phyloP scores from a whole-genome alignment of 768 basidiomycete genomes.

The Lactifluus pinguis region DNA sequence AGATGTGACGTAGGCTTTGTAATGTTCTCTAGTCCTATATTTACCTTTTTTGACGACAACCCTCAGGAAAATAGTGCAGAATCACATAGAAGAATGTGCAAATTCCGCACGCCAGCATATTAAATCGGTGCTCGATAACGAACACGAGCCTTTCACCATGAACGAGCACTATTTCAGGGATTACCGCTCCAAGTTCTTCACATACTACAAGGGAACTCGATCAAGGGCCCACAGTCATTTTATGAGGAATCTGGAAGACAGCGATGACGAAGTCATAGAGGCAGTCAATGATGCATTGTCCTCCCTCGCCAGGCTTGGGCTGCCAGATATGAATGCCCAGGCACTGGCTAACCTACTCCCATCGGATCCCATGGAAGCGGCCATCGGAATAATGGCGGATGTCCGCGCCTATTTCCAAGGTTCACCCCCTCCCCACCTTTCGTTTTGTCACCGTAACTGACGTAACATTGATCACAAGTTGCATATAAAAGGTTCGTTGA shows the following conservation, averaged over 20 bases:
- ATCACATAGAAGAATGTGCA: slow-evolving; percentile 3
- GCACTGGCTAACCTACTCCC: slow-evolving; percentile 43
- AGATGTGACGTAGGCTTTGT: slow-evolving; percentile 8
- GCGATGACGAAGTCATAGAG: not conserved
- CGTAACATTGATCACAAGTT: slow-evolving; percentile 25
- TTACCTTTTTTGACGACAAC: not conserved
- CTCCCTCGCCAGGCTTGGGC: slow-evolving; percentile 32
- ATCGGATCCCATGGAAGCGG: slow-evolving; percentile 43
- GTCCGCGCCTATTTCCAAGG: slow-evolving; percentile 71
- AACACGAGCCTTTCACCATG: slow-evolving; percentile 20
- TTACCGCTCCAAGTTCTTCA: slow-evolving; percentile 39
- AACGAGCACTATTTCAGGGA: slow-evolving; percentile 22
- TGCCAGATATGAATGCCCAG: slow-evolving; percentile 28
- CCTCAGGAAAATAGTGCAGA: slow-evolving; percentile 5
- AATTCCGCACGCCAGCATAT: slow-evolving; percentile 1
- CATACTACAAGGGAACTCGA: slow-evolving; percentile 35
- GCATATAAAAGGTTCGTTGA: slow-evolving; percentile 54
- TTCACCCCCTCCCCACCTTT: slow-evolving; percentile 22
- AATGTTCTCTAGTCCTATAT: not conserved
- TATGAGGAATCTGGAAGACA: not conserved
- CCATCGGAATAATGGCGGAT: slow-evolving; percentile 58
- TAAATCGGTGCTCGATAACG: slow-evolving; percentile 5
- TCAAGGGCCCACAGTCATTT: not conserved
- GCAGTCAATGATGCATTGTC: slow-evolving; percentile 25
- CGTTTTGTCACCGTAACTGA: not conserved